These are phyloP conservation scores for Porphyrellus cyaneotinctus DNA, from an alignment of 768 basidiomycete genomes.

Conservation along the genomic window DNA sequence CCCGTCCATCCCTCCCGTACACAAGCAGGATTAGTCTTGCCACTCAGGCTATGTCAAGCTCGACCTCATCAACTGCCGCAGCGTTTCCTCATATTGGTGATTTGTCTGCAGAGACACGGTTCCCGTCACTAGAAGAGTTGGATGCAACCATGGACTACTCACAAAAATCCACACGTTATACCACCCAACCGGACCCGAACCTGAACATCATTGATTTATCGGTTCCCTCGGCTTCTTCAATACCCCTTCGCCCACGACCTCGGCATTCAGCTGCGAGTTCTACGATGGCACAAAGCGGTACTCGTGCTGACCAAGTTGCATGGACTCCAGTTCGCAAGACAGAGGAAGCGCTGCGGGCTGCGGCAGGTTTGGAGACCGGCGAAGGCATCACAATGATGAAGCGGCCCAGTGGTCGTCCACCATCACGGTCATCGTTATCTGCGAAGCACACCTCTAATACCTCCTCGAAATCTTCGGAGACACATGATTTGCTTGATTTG, in stretches of 20 bases:
- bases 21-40: slow-evolving; percentile 12
- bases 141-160: slow-evolving; percentile 49
- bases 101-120: slow-evolving; percentile 63
- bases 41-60: slow-evolving; percentile 28
- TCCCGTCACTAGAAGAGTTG: slow-evolving; percentile 84
- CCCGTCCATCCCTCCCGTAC: slow-evolving; percentile 23
- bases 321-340: slow-evolving; percentile 49
- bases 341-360: slow-evolving; percentile 7
- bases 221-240: slow-evolving; percentile 20
- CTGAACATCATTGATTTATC: slow-evolving; percentile 21
- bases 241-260: slow-evolving; percentile 20
- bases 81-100: slow-evolving; percentile 38
- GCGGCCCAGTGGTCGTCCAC: slow-evolving; percentile 18
- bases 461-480: slow-evolving; percentile 38
- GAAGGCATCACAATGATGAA: slow-evolving; percentile 13
- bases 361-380: slow-evolving; percentile 14
- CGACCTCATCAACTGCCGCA: slow-evolving; percentile 33
- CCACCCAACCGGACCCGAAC: slow-evolving; percentile 14
- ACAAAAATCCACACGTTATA: slow-evolving; percentile 16
- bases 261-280: slow-evolving; percentile 15
- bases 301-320: slow-evolving; percentile 55
- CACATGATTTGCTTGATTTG: slow-evolving; percentile 18
- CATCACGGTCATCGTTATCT: slow-evolving; percentile 42
- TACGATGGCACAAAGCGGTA: slow-evolving; percentile 33
- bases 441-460: slow-evolving; percentile 47